Conservation (phyloP, 495 filamentous ascomycete genomes). For the Arthonia radiata region DNA sequence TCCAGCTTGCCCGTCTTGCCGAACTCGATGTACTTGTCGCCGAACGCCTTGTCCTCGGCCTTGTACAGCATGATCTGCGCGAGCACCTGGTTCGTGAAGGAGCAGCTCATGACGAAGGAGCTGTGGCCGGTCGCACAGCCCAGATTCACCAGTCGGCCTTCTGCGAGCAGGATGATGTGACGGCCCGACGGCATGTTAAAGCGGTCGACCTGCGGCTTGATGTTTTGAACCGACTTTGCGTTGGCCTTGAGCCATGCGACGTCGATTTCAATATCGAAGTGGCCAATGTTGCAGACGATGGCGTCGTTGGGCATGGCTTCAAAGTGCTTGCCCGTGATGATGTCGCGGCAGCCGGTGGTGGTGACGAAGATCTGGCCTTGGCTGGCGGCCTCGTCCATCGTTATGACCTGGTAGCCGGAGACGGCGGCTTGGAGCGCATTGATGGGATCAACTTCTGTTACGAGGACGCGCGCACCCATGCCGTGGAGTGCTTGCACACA, state of each 20-base stretch:
- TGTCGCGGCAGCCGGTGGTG: conserved; percentile 96
- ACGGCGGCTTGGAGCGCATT: conserved; percentile 97
- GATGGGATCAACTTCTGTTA: conserved; percentile 98
- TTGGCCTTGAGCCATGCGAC: conserved; percentile 99
- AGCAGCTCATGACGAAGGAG: conserved; percentile 99
- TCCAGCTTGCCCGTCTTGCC: conserved; percentile 73
- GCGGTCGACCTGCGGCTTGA: conserved; percentile 99
- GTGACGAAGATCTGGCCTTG: conserved; percentile 96
- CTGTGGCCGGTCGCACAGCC: conserved; percentile 98
- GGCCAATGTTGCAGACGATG: conserved; percentile 99
- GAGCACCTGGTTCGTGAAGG: conserved; percentile 99
- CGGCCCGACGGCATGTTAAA: conserved; percentile 82
- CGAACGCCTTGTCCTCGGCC: conserved; percentile 64
- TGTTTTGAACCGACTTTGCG: conserved; percentile 75
- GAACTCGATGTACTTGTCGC: conserved; percentile 87
- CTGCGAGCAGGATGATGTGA: conserved; percentile 93
- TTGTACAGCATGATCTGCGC: conserved; percentile 98
- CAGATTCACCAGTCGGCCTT: conserved; percentile 96
- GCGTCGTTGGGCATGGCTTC: conserved; percentile 94
- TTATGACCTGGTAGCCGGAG: conserved; percentile 84
- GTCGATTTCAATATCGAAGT: conserved; percentile 99
- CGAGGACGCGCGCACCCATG: conserved; percentile 91
- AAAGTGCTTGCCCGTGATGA: conserved; percentile 79
- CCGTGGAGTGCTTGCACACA: conserved; percentile 83
- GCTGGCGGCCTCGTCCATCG: conserved; percentile 85